phyloP scores from a whole-genome alignment of 2,329 filamentous ascomycete species.

The Reticulascus tulasneorum region DNA sequence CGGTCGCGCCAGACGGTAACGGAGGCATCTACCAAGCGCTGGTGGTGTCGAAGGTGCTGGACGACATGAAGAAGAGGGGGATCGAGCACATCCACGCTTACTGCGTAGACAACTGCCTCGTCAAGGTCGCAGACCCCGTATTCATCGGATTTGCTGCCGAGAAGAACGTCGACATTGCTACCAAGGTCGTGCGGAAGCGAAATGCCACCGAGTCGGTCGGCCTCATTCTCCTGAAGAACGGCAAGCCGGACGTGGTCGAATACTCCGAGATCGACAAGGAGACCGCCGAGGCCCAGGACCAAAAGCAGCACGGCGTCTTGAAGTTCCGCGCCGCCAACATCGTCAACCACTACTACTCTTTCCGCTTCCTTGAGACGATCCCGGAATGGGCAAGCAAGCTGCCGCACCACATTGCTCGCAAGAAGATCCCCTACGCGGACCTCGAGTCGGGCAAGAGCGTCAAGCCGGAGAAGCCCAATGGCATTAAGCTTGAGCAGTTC shows the following conservation, averaged over 20 bases:
- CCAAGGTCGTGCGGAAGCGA: conserved; percentile 98
- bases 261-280: conserved; percentile 93
- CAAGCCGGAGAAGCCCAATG: conserved; percentile 93
- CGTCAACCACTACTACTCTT: conserved; percentile 99
- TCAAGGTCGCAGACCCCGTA: conserved; percentile 93
- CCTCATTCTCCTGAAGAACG: conserved; percentile 90
- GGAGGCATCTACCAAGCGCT: conserved; percentile 95
- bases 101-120: conserved; percentile 99
- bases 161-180: conserved; percentile 89
- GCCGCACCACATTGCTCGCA: conserved; percentile 92
- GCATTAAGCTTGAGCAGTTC: conserved; percentile 98
- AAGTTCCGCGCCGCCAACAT: conserved; percentile 99
- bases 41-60: conserved; percentile 71
- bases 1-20: conserved; percentile 95
- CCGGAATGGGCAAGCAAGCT: conserved; percentile 81
- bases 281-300: conserved; percentile 84
- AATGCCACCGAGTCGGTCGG: conserved; percentile 94
- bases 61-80: conserved; percentile 83
- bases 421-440: conserved; percentile 93
- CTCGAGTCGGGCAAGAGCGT: conserved; percentile 71
- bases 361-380: conserved; percentile 85
- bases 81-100: conserved; percentile 96
- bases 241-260: conserved; percentile 94
- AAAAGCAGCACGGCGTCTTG: conserved; percentile 74
- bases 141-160: conserved; percentile 92